Percentiles rank a stretch among this genome's conserved stretches.
Evolutionary conservation across 768 basidiomycete genomes (phyloP).

Genomic region (Tylopilus plumbeoviolaceoides): DNA sequence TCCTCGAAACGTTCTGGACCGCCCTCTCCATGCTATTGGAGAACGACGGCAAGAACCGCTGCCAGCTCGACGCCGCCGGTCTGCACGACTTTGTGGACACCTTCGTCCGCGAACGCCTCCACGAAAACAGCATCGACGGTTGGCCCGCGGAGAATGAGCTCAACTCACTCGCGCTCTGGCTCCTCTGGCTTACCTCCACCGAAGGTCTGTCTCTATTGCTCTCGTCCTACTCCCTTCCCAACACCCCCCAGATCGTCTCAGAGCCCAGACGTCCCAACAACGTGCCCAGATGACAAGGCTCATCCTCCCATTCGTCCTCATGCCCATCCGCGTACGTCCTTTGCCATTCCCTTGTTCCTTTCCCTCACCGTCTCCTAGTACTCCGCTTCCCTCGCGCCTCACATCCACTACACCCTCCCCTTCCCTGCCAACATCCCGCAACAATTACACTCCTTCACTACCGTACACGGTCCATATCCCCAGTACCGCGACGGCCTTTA

Average conservation of each 20-base stretch:
- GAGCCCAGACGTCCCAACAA: constrained; percentile 22
- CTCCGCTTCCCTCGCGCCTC: constrained; percentile 54
- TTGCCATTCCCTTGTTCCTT: background rate
- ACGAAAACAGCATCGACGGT: constrained; percentile 39
- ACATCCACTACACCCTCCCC: constrained; percentile 57
- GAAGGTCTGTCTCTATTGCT: constrained; percentile 35
- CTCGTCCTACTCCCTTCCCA: constrained; percentile 11
- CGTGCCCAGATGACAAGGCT: constrained; percentile 29
- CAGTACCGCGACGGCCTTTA: constrained; percentile 39
- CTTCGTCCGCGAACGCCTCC: constrained; percentile 45
- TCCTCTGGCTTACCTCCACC: constrained; percentile 59
- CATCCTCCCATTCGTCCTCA: constrained; percentile 45
- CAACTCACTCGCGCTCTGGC: constrained; percentile 56
- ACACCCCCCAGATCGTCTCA: constrained; percentile 26
- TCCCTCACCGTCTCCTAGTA: constrained; percentile 37
- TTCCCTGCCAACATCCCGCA: constrained; percentile 24
- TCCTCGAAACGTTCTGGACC: constrained; percentile 39
- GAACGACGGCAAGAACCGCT: constrained; percentile 63
- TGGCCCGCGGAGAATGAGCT: constrained; percentile 54
- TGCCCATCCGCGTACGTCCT: constrained; percentile 43
- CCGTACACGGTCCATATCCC: constrained; percentile 46
- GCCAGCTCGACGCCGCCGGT: constrained; percentile 51
- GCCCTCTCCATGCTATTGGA: constrained; percentile 58
- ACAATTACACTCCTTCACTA: constrained; percentile 28
- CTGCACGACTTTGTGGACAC: constrained; percentile 43